Base-by-base conservation (phyloP, 1,139 yeast genomes). In the Ogataea hybrid region DNA sequence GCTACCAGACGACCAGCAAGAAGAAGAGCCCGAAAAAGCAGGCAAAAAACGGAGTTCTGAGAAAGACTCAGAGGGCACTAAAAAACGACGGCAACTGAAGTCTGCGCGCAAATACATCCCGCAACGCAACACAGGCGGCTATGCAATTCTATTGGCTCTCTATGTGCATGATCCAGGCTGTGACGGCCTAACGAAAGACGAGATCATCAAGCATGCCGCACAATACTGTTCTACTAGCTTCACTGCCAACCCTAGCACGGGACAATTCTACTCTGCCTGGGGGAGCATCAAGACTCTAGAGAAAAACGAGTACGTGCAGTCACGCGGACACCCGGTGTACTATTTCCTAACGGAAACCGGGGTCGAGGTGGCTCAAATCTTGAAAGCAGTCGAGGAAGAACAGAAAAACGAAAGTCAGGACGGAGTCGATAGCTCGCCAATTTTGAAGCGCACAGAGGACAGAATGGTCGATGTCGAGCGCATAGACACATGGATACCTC, bases 231-330 rank as follows among this genome's bases (percentile, higher is more conserved):
- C 83, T 47, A 61, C 74, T 9, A 77, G 94, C 20, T 85, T 89
- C 62, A 70, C 74, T 0, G 57, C 79, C 0, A 83, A 83, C 52
- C 80, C 86, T 2, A 67, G 80, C 0, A 71, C 84, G 2, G 72
- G 73, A 23, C 84, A 79, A 44, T 79, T 72, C 54, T 79, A 86
- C 60, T 77, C 92, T 6, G 90, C 96, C 0, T 90, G 97, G 97
- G 71, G 68, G 31, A 73, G 89, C 10, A 68, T 84, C 32, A 84
- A 82, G 48, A 79, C 81, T 0, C 65, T 92, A 41, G 58, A 78
- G 17, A 77, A 72, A 31, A 77, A 84, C 43, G 88, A 77, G 15
- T 67, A 86, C 41, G 84, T 90, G 0, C 68, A 67, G 30, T 64
- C 66, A 3, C 63, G 69, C 1, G 88, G 90, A 0, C 64, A 84